Base-by-base conservation (phyloP, 345 rosid genomes). In the Cardamine chenopodiifolia region DNA sequence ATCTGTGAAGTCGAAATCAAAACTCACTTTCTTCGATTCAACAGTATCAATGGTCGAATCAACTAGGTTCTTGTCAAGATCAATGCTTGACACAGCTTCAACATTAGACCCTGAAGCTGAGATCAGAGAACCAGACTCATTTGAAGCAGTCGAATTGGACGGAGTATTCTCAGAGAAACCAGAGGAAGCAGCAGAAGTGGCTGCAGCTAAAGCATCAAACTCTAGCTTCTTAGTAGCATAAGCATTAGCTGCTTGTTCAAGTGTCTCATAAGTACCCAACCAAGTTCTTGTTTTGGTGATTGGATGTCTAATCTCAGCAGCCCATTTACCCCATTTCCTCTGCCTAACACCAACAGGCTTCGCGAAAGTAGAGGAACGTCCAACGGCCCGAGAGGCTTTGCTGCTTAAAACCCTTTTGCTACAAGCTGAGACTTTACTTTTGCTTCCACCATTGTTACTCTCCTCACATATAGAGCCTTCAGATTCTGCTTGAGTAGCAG, bases 311-410 rank as follows among this genome's bases (percentile, higher is more conserved):
- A 96, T 96, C 80, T 96, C 99, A 53, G 99, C 99, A 13, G 99
- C 98, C 98, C 98, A 96, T 68, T 90, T 96, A 0, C 99, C 99
- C 99, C 98, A 96, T 75, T 92, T 96, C 65, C 99, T 77, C 68
- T 86, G 97, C 77, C 99, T 81, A 37, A 96, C 93, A 70, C 98
- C 99, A 37, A 81, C 83, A 32, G 82, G 78, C 62, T 73, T 73
- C 14, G 66, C 12, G 23, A 77, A 62, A 34, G 31, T 62, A 63
- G 56, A 31, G 12, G 62, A 42, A 7, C 35, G 47, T 32, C 48
- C 57, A 58, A 34, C 79, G 7, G 45, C 76, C 0, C 5, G 17
- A 31, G 82, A 82, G 75, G 66, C 39, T 74, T 83, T 90, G 60
- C 22, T 25, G 53, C 25, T 40, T 5, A 59, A n/a, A 47, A 22